Percentiles rank a stretch among this genome's conserved stretches.
These are phyloP conservation scores for Plasmodium vivax DNA, from an alignment of 169 alveolate genomes.

Conservation along the genomic window DNA sequence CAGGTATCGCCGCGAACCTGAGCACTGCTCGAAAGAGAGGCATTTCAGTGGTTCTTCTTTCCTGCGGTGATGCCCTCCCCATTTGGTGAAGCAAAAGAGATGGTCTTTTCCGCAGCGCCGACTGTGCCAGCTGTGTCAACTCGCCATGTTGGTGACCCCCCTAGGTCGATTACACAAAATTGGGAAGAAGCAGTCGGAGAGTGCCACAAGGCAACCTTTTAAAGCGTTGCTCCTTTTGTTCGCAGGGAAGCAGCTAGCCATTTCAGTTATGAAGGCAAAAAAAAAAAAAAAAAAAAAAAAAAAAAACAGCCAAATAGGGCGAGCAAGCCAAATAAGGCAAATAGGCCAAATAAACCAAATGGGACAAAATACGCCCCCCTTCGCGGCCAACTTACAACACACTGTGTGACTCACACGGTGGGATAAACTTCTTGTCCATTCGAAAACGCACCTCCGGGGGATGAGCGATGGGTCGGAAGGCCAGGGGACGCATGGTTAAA, in stretches of 20 bases:
- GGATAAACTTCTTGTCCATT: not conserved
- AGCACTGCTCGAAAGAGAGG: not conserved
- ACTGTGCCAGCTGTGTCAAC: not conserved
- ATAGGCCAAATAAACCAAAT: not conserved
- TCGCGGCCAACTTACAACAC: not conserved
- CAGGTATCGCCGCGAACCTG: not conserved
- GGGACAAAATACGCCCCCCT: not conserved
- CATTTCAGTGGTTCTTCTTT: not conserved
- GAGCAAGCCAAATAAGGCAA: too few relatives aligned
- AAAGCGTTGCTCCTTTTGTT: not conserved
- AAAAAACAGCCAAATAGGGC: too few relatives aligned
- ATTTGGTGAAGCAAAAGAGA: not conserved
- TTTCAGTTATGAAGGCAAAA: not conserved
- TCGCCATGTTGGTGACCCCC: not conserved
- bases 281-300: not conserved
- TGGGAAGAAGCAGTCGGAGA: not conserved
- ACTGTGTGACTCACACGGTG: not conserved
- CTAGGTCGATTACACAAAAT: not conserved
- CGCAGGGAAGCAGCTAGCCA: not conserved
- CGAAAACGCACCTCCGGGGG: not conserved
- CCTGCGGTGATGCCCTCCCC: not conserved
- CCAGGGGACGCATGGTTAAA: not conserved
- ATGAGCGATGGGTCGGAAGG: not conserved
- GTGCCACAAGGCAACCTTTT: not conserved
- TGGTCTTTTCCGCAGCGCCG: not conserved